phyloP scores from a whole-genome alignment of 371 early-diverging fungal genomes.

The Blakeslea trispora region DNA sequence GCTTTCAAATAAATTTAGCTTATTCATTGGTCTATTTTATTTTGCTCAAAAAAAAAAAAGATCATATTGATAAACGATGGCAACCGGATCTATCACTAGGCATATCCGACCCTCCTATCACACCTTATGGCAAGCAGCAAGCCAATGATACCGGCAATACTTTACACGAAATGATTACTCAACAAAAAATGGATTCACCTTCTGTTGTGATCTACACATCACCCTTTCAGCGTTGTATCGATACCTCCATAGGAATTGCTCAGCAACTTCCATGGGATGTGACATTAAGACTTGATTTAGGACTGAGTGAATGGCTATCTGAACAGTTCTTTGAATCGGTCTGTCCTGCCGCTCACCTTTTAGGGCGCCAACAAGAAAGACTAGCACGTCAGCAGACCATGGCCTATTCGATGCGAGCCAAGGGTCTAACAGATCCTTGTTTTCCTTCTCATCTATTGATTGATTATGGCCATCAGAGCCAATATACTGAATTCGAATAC shows the following conservation, averaged over 20 bases:
- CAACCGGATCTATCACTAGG: slow-evolving; percentile 44
- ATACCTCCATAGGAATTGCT: slow-evolving; percentile 39
- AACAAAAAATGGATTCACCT: slow-evolving; percentile 23
- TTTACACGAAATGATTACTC: slow-evolving; percentile 23
- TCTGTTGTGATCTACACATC: slow-evolving; percentile 41
- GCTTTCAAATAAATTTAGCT: too few species aligned
- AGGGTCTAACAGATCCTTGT: background rate
- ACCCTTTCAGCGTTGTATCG: slow-evolving; percentile 52
- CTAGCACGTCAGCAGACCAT: slow-evolving; percentile 40
- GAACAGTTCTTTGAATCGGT: slow-evolving; percentile 44
- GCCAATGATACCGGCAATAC: slow-evolving; percentile 33
- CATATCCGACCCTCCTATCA: slow-evolving; percentile 48
- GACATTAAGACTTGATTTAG: slow-evolving; percentile 35
- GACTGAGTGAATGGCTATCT: slow-evolving; percentile 50
- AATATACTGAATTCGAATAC: slow-evolving; percentile 29
- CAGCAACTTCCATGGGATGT: slow-evolving; percentile 7
- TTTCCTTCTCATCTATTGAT: slow-evolving; percentile 14
- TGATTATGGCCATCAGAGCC: slow-evolving; percentile 31
- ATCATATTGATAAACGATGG: slow-evolving; percentile 43
- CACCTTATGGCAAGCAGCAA: slow-evolving; percentile 19
- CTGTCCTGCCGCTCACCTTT: slow-evolving; percentile 33
- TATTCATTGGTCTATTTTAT: too few species aligned
- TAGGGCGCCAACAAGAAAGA: slow-evolving; percentile 34
- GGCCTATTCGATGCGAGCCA: slow-evolving; percentile 26
- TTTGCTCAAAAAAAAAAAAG: too few species aligned